Conservation (phyloP, 495 filamentous ascomycete species). For the Podospora tetraspora region DNA sequence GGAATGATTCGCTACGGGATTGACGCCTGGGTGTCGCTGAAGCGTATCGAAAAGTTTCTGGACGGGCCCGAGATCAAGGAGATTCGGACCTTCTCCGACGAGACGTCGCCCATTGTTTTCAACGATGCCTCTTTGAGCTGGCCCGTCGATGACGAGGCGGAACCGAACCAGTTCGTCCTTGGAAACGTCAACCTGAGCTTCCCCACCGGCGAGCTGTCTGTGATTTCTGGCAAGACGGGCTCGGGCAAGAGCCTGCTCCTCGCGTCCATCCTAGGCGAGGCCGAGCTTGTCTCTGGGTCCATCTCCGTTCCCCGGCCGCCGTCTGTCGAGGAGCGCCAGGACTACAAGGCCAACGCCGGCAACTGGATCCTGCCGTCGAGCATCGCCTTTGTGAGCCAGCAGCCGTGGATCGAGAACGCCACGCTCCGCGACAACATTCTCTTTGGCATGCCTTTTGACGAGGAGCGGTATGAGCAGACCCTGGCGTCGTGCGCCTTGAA, state of each 20-base stretch:
- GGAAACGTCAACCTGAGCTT: slow-evolving; percentile 5
- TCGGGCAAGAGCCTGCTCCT: slow-evolving; percentile 20
- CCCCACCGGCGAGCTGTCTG: slow-evolving; percentile 5
- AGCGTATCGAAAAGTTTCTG: slow-evolving; percentile 63
- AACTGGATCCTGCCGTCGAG: slow-evolving; percentile 3
- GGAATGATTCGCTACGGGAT: slow-evolving; percentile 58
- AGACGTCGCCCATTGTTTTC: neutral
- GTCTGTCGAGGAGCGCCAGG: neutral
- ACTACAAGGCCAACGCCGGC: slow-evolving; percentile 7
- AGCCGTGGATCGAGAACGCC: slow-evolving; percentile 36
- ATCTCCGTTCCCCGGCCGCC: slow-evolving; percentile 9
- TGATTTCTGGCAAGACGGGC: slow-evolving; percentile 12
- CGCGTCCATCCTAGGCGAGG: slow-evolving; percentile 18
- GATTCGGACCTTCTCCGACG: slow-evolving; percentile 45
- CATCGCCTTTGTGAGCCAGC: slow-evolving; percentile 28
- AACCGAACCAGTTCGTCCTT: slow-evolving; percentile 1
- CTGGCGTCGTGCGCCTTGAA: slow-evolving; percentile 71
- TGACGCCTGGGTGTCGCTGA: slow-evolving; percentile 63
- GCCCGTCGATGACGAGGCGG: neutral
- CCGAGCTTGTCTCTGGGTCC: slow-evolving; percentile 13
- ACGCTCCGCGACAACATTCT: slow-evolving; percentile 45
- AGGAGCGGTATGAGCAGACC: slow-evolving; percentile 70
- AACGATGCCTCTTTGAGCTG: slow-evolving; percentile 5
- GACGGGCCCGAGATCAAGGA: slow-evolving; percentile 60
- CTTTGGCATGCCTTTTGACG: slow-evolving; percentile 38